A percentile compares a stretch with the other conserved stretches of the same genome.
These are phyloP conservation scores for Salvia miltiorrhiza DNA, from an alignment of 257 asterid species.

Conservation along the genomic window DNA sequence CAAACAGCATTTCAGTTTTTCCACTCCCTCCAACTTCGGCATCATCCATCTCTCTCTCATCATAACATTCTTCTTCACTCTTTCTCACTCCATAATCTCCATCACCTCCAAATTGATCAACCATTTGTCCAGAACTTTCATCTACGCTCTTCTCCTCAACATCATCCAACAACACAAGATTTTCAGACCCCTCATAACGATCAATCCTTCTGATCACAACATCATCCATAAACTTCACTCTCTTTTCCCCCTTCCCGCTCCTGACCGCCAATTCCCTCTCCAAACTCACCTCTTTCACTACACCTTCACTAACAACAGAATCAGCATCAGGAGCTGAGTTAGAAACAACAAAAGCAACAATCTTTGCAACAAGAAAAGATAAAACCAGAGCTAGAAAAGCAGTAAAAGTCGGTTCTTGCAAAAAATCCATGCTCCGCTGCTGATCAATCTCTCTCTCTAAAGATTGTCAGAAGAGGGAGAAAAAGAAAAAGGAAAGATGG, in stretches of 20 bases:
- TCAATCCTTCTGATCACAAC: conserved; percentile 44
- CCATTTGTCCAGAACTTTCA: conserved; percentile 14
- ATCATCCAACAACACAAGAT: conserved; percentile 21
- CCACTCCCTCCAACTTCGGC: conserved; percentile 13
- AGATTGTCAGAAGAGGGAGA: conserved; percentile 25
- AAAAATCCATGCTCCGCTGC: conserved; percentile 35
- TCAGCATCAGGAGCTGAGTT: conserved; percentile 17
- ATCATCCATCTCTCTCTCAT: conserved; percentile 14
- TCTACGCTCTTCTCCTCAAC: conserved; percentile 10
- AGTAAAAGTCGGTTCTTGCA: conserved; percentile 43
- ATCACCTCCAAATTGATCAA: conserved; percentile 24
- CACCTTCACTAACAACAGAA: conserved; percentile 23
- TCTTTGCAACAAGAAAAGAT: conserved; percentile 43
- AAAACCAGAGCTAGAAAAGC: conserved; percentile 42
- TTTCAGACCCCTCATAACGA: conserved; percentile 33
- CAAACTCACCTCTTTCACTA: conserved; percentile 24
- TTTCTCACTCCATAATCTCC: conserved; percentile 16
- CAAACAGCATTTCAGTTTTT: conserved; percentile 19
- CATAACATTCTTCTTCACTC: conserved; percentile 13
- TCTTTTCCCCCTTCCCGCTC: conserved; percentile 33
- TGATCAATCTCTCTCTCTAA: conserved; percentile 7
- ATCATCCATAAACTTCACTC: conserved; percentile 52
- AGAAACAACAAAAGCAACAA: conserved; percentile 39
- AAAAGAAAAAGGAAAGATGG: conserved; percentile 12
- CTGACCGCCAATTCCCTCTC: conserved; percentile 32